Conservation (phyloP, 176 grass and related monocot species). For the Puccinellia tenuiflora region DNA sequence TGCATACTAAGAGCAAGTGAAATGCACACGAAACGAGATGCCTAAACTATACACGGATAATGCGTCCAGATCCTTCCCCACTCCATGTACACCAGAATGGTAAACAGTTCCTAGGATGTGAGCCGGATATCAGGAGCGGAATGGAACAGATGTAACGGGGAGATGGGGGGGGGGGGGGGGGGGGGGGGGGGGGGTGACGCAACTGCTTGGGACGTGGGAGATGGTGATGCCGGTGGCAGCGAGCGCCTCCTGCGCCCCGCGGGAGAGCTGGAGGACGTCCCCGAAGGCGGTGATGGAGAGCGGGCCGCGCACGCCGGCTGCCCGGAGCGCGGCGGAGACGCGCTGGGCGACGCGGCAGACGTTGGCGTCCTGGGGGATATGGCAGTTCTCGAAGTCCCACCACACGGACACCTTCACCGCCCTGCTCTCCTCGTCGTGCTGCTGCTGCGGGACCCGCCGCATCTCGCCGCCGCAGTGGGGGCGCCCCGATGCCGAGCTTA, state of each 20-base stretch:
- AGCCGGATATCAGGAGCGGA: neutral
- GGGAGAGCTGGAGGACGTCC: slow-evolving; percentile 56
- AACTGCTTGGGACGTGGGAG: slow-evolving; percentile 70
- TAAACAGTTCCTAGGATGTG: neutral
- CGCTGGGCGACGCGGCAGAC: slow-evolving; percentile 45
- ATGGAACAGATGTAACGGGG: neutral
- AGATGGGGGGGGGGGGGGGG: neutral
- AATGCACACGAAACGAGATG: neutral
- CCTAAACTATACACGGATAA: neutral
- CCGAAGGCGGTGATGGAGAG: slow-evolving; percentile 84
- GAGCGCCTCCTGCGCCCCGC: slow-evolving; percentile 61
- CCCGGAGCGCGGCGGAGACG: slow-evolving; percentile 63
- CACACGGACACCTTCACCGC: slow-evolving; percentile 71
- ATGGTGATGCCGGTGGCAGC: slow-evolving; percentile 69
- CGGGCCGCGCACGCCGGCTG: slow-evolving; percentile 65
- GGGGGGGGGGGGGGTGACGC: slow-evolving; percentile 5
- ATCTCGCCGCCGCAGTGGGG: slow-evolving; percentile 4
- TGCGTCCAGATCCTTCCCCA: neutral
- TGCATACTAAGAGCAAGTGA: too few relatives aligned
- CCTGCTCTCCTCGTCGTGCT: slow-evolving; percentile 38
- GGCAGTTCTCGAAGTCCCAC: slow-evolving; percentile 99
- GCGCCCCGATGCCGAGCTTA: slow-evolving; percentile 6
- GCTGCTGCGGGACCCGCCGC: neutral
- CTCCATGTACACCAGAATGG: neutral
- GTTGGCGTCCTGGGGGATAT: slow-evolving; percentile 54